Evolutionary conservation across 2,329 filamentous ascomycete genomes (phyloP), one percentile per base, ranked within the genome.

Genomic region (Triangularia setosa): DNA sequence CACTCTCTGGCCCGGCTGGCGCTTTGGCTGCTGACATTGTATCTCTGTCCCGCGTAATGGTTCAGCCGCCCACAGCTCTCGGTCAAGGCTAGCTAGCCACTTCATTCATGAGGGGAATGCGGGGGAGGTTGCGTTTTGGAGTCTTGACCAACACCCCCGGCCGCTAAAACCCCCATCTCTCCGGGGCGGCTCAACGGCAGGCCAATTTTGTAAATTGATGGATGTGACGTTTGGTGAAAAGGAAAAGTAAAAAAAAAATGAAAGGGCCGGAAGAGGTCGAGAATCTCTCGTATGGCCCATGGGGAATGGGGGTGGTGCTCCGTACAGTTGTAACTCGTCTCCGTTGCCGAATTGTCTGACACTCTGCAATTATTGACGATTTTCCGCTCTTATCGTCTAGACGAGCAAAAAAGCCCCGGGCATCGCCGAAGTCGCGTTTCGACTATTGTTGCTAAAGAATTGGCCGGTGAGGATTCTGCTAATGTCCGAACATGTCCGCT

Each of bases 401-500:
- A 58, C 33, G 35, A 58, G 33, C 16, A n/a, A 40, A 40, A 40
- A 40, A n/a, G 16, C 33, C 7, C 33, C 58, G 30, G 21, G 30
- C 30, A 33, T 33, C 35, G 58, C 35, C 58, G 58, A 48, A 60
- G 58, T 52, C 35, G 35, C 35, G 58, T 60, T 40, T 40, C n/a
- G 33, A 40, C 33, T 14, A 16, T 40, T 40, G 30, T 30, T 4
- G 35, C n/a, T 21, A n/a, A 33, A 14, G 30, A 33, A 1, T 27
- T 60, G 40, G 21, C 11, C 12, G 58, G 18, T 27, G 25, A 60
- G 7, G 12, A 16, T 8, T 27, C 23, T 53, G 35, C 35, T 60
- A 60, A 60, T 60, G 48, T 60, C 58, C 58, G 58, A 60, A 60
- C 23, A 60, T 60, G 58, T 60, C 58, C 58, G 58, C 58, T 52